Conservation (phyloP, 1,284 basidiomycete genomes). For the Ustilago trichophora region DNA sequence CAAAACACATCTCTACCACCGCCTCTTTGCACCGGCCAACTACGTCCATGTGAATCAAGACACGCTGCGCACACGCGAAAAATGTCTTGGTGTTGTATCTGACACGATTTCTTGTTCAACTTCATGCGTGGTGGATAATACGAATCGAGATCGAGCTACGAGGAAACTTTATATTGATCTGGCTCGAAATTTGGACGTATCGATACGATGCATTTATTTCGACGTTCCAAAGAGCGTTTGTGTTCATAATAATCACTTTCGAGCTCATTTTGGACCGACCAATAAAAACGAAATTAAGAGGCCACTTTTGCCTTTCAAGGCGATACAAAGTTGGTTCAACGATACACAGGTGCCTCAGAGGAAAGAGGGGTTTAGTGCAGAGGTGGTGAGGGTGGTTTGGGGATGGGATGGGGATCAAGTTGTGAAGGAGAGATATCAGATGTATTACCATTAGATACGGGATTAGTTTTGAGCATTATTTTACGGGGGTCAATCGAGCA, state of each 20-base stretch:
- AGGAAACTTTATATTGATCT: constrained; percentile 47
- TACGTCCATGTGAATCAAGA: constrained; percentile 71
- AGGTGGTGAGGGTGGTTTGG: constrained; percentile 26
- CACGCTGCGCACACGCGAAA: constrained; percentile 76
- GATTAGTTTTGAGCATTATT: no score
- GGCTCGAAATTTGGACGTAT: constrained; percentile 5
- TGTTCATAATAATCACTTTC: constrained; percentile 47
- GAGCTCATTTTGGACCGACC: constrained; percentile 22
- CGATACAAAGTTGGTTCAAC: constrained; percentile 38
- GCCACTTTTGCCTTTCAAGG: constrained; percentile 18
- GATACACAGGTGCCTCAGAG: constrained; percentile 20
- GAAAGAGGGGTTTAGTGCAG: constrained; percentile 34
- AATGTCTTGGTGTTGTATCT: constrained; percentile 77
- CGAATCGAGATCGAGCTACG: constrained; percentile 47
- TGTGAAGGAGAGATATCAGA: constrained; percentile 8
- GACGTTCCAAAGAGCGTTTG: constrained; percentile 23
- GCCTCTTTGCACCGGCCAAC: constrained; percentile 74
- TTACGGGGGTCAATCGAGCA: no score
- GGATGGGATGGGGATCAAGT: constrained; percentile 23
- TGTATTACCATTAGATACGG: constrained; percentile 51
- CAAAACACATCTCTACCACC: constrained; percentile 81
- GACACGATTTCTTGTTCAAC: constrained; percentile 70
- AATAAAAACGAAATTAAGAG: constrained; percentile 8
- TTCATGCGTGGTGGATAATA: constrained; percentile 58
- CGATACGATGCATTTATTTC: constrained; percentile 43